Evolutionary conservation across 192 early-diverging fungal species (phyloP).

Genomic region (Entophlyctis luteolus): DNA sequence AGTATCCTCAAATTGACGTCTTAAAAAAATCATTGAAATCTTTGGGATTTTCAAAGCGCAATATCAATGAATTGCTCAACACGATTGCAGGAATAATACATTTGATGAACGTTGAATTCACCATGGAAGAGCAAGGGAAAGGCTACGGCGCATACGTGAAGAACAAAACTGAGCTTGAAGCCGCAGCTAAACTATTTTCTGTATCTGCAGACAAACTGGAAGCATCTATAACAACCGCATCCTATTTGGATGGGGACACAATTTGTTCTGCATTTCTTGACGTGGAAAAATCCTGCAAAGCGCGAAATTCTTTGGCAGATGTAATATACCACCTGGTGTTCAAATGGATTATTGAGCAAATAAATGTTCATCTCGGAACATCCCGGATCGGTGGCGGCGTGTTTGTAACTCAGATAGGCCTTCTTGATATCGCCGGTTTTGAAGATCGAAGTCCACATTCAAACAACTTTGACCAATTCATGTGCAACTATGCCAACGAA

Average conservation of each 20-base stretch:
- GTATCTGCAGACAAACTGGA: slow-evolving; percentile 67
- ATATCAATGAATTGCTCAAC: slow-evolving; percentile 80
- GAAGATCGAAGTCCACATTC: slow-evolving; percentile 32
- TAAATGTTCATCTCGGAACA: slow-evolving; percentile 69
- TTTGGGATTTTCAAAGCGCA: slow-evolving; percentile 77
- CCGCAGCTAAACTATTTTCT: slow-evolving; percentile 78
- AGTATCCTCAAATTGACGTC: slow-evolving; percentile 56
- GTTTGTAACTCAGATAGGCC: slow-evolving; percentile 63
- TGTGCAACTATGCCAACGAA: slow-evolving; percentile 83
- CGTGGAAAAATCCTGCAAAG: slow-evolving; percentile 61
- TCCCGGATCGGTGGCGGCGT: slow-evolving; percentile 55
- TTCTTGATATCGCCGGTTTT: slow-evolving; percentile 85
- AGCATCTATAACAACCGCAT: slow-evolving; percentile 75
- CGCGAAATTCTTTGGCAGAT: slow-evolving; percentile 71
- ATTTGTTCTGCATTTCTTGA: slow-evolving; percentile 80
- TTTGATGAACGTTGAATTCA: slow-evolving; percentile 83
- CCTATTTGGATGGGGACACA: slow-evolving; percentile 76
- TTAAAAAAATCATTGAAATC: slow-evolving; percentile 71
- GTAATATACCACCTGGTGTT: slow-evolving; percentile 75
- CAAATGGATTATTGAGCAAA: slow-evolving; percentile 76
- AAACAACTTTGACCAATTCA: slow-evolving; percentile 69
- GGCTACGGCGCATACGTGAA: slow-evolving; percentile 60
- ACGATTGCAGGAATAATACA: slow-evolving; percentile 80
- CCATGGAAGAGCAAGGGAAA: slow-evolving; percentile 53
- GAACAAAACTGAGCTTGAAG: slow-evolving; percentile 69